Conservation (phyloP, 768 basidiomycete genomes). For the Clathrus columnatus region DNA sequence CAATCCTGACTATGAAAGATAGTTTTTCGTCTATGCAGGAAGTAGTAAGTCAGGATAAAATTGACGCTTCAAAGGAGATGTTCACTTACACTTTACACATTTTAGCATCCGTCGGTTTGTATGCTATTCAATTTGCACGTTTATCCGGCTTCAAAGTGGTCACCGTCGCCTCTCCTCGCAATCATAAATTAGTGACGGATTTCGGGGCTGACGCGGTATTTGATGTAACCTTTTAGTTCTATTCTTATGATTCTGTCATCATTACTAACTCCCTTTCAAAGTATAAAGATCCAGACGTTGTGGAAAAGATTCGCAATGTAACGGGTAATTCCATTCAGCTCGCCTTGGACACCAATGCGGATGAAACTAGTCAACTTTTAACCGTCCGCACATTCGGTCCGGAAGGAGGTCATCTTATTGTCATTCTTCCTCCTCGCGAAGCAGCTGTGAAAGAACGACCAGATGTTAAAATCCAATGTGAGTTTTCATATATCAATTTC, state of each 20-base stretch:
- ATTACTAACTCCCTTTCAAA: neutral
- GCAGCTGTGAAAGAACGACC: neutral
- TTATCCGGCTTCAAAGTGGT: slow-evolving; percentile 35
- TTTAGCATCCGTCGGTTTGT: slow-evolving; percentile 23
- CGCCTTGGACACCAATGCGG: neutral
- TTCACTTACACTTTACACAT: neutral
- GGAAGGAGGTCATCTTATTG: neutral
- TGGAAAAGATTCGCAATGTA: neutral
- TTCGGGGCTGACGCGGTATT: slow-evolving; percentile 37
- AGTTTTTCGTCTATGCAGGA: slow-evolving; percentile 7
- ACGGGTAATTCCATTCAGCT: neutral
- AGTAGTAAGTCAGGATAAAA: neutral
- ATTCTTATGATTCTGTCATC: too few relatives aligned
- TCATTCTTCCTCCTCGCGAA: neutral
- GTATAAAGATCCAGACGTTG: slow-evolving; percentile 4
- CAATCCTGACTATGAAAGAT: too few relatives aligned
- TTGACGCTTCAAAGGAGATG: too few relatives aligned
- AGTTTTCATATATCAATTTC: too few relatives aligned
- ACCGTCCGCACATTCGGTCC: neutral
- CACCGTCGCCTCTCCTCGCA: slow-evolving; percentile 34
- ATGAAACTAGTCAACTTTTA: neutral
- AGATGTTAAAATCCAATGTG: slow-evolving; percentile 1
- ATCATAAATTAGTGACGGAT: slow-evolving; percentile 27
- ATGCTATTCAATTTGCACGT: slow-evolving; percentile 34
- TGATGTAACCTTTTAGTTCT: slow-evolving; percentile 18